These are phyloP conservation scores for Cyphellophora attinorum DNA, from an alignment of 2,329 filamentous ascomycete genomes.

Conservation along the genomic window DNA sequence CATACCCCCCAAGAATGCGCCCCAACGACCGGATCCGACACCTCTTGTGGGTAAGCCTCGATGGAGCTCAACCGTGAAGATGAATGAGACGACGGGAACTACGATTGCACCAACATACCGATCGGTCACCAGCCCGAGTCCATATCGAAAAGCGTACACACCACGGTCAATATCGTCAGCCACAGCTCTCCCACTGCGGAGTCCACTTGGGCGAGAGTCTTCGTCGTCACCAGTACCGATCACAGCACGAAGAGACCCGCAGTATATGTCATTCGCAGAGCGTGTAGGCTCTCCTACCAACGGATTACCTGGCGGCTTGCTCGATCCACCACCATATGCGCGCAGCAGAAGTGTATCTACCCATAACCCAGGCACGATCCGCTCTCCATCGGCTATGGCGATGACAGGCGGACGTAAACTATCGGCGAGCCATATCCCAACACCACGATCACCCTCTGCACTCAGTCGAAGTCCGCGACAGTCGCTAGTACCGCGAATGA, in stretches of 20 bases:
- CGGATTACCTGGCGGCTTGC: conserved; percentile 9
- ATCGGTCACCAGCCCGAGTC: conserved; percentile 13
- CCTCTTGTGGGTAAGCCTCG: conserved; percentile 50
- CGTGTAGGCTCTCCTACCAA: conserved; percentile 14
- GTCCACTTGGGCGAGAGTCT: conserved; percentile 31
- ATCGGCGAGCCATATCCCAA: conserved; percentile 7
- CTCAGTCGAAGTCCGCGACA: conserved; percentile 11
- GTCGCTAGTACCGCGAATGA: conserved; percentile 1
- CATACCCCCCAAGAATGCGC: conserved; percentile 29
- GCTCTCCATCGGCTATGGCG: conserved; percentile 17
- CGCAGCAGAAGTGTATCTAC: conserved; percentile 11
- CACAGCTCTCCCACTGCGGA: conserved; percentile 31
- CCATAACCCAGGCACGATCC: conserved; percentile 13
- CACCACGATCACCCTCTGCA: conserved; percentile 13
- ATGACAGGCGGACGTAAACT: conserved; percentile 12
- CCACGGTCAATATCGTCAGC: conserved; percentile 25
- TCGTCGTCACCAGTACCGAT: conserved; percentile 27
- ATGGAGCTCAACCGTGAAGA: conserved; percentile 64
- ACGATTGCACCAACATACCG: conserved; percentile 13
- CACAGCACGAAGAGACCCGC: conserved; percentile 9
- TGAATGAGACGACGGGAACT: conserved; percentile 43
- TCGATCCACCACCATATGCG: conserved; percentile 19
- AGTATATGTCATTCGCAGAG: conserved; percentile 18
- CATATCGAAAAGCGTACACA: conserved; percentile 10
- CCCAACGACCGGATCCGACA: conserved; percentile 33